Evolutionary conservation across 2,329 filamentous ascomycete genomes (phyloP).

Genomic region (Xylaria sp.): DNA sequence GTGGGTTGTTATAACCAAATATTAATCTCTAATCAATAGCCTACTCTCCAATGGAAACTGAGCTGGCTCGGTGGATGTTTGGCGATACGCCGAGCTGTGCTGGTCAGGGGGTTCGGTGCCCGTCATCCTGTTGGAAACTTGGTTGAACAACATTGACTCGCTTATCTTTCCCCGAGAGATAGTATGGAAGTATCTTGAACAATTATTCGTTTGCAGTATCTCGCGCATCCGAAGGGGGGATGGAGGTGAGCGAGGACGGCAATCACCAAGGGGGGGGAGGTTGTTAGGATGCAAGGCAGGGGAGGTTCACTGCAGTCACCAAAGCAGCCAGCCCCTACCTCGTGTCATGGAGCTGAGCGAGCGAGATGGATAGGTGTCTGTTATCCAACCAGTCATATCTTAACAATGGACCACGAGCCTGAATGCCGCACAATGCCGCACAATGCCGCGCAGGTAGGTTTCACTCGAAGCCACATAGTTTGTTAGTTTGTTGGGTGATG

Average conservation of each 20-base stretch:
- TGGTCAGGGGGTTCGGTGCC: not conserved
- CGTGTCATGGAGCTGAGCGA: slow-evolving; percentile 10
- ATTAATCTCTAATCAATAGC: not conserved
- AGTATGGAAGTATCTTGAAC: not conserved
- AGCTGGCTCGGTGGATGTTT: slow-evolving; percentile 1
- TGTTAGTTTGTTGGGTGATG: slow-evolving; percentile 1
- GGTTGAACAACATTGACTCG: slow-evolving; percentile 4
- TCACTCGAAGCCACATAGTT: slow-evolving; percentile 8
- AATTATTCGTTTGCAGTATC: slow-evolving; percentile 1
- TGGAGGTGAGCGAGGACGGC: slow-evolving; percentile 4
- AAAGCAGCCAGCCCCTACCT: slow-evolving; percentile 25
- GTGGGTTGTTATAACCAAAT: slow-evolving; percentile 3
- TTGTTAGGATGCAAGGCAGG: slow-evolving; percentile 10
- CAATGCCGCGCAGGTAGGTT: slow-evolving; percentile 11
- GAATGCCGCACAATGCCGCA: slow-evolving; percentile 11
- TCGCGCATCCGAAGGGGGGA: slow-evolving; percentile 2
- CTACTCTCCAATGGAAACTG: not conserved
- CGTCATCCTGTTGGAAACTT: not conserved
- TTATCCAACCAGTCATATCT: slow-evolving; percentile 20
- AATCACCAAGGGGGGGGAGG: slow-evolving; percentile 21
- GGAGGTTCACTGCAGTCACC: slow-evolving; percentile 11
- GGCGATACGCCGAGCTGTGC: slow-evolving; percentile 17
- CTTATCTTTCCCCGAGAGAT: slow-evolving; percentile 7
- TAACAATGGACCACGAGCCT: slow-evolving; percentile 13
- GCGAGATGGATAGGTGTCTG: not conserved